Base-by-base conservation (phyloP, 2,329 filamentous ascomycete genomes). In the Dactylellina sp. region DNA sequence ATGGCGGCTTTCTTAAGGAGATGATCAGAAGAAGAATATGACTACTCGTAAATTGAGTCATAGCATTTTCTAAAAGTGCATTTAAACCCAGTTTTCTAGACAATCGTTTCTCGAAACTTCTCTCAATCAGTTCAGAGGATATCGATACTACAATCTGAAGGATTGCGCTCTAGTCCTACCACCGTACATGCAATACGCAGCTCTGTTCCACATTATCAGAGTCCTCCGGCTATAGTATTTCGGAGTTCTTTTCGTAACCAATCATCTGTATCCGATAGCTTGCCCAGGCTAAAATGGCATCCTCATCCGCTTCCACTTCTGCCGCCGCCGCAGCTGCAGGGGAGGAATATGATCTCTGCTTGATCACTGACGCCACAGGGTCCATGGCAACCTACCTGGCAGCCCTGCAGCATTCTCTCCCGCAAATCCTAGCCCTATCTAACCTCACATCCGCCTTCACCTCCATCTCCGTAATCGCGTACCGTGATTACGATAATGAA, bases 401-500 rank as follows among this genome's bases (percentile, higher is more conserved):
- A 0, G 81, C 84, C 1, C 81, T 86, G 16, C 82, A 81, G 70
- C 78, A 77, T 11, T 84, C 84, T 0, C 79, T 86, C 5, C 84
- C 84, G 0, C 83, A 85, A 71, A 84, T 86, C 75, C 82, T 86
- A 65, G 81, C 82, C 35, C 80, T 86, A 5, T 84, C 84, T 0
- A 80, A 81, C 0, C 79, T 85, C 0, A 86, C 85, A 0, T 81
- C 80, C 57, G 84, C 83, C 76, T 86, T 86, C 76, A 81, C 82
- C 2, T 82, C 83, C 1, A 84, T 86, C 60, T 84, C 84, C 5
- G 80, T 86, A 2, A 77, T 86, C 11, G 83, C 82, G 0, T 86
- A 86, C 74, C 82, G 84, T 4, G 85, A 86, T 78, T 85, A 85
- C 76, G 80, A 78, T 71, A 77, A 78, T 7, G 55, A 60, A 1